Base-by-base conservation (phyloP, 2,329 filamentous ascomycete species). In the Ophiocordyceps camponoti-rufipedis region DNA sequence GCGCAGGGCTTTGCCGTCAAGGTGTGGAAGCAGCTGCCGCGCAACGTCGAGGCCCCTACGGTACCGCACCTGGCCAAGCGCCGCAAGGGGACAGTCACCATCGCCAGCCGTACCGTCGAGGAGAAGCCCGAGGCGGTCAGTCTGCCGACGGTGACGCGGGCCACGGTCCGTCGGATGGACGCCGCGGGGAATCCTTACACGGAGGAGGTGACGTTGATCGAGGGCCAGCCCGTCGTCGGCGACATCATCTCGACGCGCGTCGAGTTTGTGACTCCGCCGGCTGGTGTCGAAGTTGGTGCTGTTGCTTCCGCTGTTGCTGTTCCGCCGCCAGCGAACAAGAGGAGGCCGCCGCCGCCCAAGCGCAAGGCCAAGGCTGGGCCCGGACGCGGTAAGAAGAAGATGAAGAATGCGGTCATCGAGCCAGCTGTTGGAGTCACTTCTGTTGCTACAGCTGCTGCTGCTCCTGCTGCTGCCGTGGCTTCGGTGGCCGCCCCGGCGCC, bases 151-250 rank as follows among this genome's bases (percentile, higher is more conserved):
- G 64, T 91, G 54, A 80, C 84, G 8, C 82, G 82, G 55, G 85
- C 84, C 0, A 91, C 82, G 19, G 84, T 95, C 45, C 78, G 83
- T 54, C 79, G 82, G 52, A 67, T 81, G 11, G 85, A 94, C 57
- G 79, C 81, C 5, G 76, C 78, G 1, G 88, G 88, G 23, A 89
- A 89, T 53, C 73, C 85, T 10, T 85, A 84, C 49, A 80, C 89
- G 2, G 86, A 91, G 59, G 85, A 93, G 55, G 78, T 91, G 8
- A 82, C 85, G 18, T 72, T 94, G 4, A 75, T 78, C 5, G 83
- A 89, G 47, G 87, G 86, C 0, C 83, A 91, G 57, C 68, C 69
- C 5, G 73, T 94, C 1, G 83, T 89, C 50, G 86, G 86, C 47
- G 87, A 94, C 57, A 80, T 94, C 44, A 75, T 85, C 48, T 70